Percentiles rank a stretch among this genome's conserved stretches.
These are phyloP conservation scores for Tylopilus plumbeoviolaceoides DNA, from an alignment of 768 basidiomycete genomes.

Conservation along the genomic window DNA sequence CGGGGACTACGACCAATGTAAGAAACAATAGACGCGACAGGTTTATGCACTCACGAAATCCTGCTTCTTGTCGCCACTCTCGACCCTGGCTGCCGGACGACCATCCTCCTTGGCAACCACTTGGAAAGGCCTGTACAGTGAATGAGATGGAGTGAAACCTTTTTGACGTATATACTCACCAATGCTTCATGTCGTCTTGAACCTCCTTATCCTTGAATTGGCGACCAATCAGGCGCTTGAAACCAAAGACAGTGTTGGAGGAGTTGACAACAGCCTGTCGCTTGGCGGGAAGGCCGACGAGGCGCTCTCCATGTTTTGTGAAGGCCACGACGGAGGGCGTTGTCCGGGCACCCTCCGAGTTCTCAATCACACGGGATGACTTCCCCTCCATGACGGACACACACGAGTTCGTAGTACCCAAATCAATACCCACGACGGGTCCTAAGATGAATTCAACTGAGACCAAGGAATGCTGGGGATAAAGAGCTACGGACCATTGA, in stretches of 20 bases:
- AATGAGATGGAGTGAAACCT: neutral
- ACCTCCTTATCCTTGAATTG: slow-evolving; percentile 93
- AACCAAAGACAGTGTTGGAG: slow-evolving; percentile 88
- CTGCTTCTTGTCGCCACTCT: slow-evolving; percentile 81
- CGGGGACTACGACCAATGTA: slow-evolving; percentile 52
- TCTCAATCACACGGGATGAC: slow-evolving; percentile 92
- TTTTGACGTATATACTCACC: slow-evolving; percentile 40
- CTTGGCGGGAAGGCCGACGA: slow-evolving; percentile 94
- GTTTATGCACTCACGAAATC: slow-evolving; percentile 55
- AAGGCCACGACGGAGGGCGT: slow-evolving; percentile 99
- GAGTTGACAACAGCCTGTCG: slow-evolving; percentile 97
- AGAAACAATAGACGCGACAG: neutral
- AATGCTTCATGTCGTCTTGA: slow-evolving; percentile 82
- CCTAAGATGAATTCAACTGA: slow-evolving; percentile 36
- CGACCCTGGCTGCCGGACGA: slow-evolving; percentile 78
- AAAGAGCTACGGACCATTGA: slow-evolving; percentile 55
- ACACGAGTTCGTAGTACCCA: slow-evolving; percentile 92
- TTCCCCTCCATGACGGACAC: slow-evolving; percentile 96
- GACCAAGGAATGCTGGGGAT: neutral
- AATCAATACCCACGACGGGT: slow-evolving; percentile 93
- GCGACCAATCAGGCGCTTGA: slow-evolving; percentile 93
- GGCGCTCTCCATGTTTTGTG: slow-evolving; percentile 96
- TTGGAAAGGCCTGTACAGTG: slow-evolving; percentile 65
- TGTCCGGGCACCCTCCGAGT: slow-evolving; percentile 95
- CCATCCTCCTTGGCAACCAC: slow-evolving; percentile 70